Conservation (phyloP, 2,329 filamentous ascomycete genomes). For the Daldinia sp. region DNA sequence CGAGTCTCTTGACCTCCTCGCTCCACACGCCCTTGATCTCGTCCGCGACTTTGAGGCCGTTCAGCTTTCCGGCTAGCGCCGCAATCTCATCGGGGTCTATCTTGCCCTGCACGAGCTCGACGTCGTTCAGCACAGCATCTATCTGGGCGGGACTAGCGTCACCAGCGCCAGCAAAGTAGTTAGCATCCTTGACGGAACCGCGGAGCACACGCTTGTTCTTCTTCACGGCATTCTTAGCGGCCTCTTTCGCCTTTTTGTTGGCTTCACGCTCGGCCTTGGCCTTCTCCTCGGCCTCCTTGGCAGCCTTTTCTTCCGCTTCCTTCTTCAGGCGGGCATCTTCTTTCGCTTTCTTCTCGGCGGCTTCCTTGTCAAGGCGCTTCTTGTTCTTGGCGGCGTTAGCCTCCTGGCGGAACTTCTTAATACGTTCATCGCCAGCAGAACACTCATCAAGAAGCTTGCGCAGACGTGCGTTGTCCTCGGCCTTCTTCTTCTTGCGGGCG, state of each 20-base stretch:
- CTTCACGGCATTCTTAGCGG: constrained; percentile 98
- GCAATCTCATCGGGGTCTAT: constrained; percentile 93
- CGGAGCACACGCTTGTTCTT: constrained; percentile 99
- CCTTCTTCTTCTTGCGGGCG: constrained; percentile 99
- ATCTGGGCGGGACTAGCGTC: constrained; percentile 82
- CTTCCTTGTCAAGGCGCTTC: constrained; percentile 90
- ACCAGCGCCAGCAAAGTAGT: constrained; percentile 83
- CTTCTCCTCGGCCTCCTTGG: constrained; percentile 85
- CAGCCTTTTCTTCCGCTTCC: constrained; percentile 82
- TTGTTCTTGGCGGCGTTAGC: constrained; percentile 96
- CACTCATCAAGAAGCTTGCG: constrained; percentile 90
- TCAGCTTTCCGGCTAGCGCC: constrained; percentile 82
- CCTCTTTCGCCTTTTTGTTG: constrained; percentile 96
- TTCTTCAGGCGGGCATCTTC: constrained; percentile 89
- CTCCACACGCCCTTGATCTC: constrained; percentile 89
- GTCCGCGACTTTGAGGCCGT: constrained; percentile 79
- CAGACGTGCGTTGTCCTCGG: constrained; percentile 92
- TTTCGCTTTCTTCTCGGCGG: constrained; percentile 85
- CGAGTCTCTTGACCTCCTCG: constrained; percentile 81
- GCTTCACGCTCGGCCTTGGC: constrained; percentile 87
- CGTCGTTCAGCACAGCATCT: constrained; percentile 84
- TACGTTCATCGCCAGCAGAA: constrained; percentile 88
- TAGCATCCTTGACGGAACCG: constrained; percentile 93
- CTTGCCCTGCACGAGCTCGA: constrained; percentile 88
- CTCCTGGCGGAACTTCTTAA: constrained; percentile 95